A percentile compares a stretch with the other conserved stretches of the same genome.
phyloP scores from a whole-genome alignment of 2,329 filamentous ascomycete species.

The Phialophora tarda region DNA sequence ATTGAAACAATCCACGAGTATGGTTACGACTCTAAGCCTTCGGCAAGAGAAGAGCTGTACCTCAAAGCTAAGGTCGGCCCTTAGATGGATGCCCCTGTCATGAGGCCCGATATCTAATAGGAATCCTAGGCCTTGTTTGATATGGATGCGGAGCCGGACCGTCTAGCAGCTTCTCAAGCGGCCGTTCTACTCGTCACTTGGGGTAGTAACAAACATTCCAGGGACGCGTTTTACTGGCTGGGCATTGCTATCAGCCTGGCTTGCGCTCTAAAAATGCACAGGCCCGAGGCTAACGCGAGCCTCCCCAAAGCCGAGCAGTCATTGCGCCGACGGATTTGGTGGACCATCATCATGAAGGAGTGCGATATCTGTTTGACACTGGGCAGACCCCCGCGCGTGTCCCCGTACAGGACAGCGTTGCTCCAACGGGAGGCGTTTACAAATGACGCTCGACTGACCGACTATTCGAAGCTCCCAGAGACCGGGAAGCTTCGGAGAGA shows the following conservation, averaged over 20 bases:
- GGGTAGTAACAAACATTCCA: constrained; percentile 12
- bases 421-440: constrained; percentile 9
- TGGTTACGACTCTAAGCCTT: constrained; percentile 18
- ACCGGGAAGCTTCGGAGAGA: constrained; percentile 17
- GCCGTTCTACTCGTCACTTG: constrained; percentile 21
- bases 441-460: neutral
- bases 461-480: constrained; percentile 16
- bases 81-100: neutral
- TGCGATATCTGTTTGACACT: constrained; percentile 18
- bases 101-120: neutral
- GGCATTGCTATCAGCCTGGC: constrained; percentile 18
- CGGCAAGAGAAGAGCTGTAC: constrained; percentile 19
- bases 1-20: constrained; percentile 13
- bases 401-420: constrained; percentile 5
- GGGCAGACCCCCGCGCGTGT: constrained; percentile 17
- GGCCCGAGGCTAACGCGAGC: neutral
- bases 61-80: constrained; percentile 23
- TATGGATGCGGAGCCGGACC: constrained; percentile 20
- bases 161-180: constrained; percentile 19
- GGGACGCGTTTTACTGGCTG: constrained; percentile 15
- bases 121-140: constrained; percentile 20
- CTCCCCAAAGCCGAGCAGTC: constrained; percentile 8
- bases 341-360: constrained; percentile 18
- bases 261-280: constrained; percentile 11
- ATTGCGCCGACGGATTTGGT: constrained; percentile 17